Evolutionary conservation across 2,329 filamentous ascomycete species (phyloP), one percentile per base, ranked within the genome.

Genomic region (Plectosphaerella sp.): DNA sequence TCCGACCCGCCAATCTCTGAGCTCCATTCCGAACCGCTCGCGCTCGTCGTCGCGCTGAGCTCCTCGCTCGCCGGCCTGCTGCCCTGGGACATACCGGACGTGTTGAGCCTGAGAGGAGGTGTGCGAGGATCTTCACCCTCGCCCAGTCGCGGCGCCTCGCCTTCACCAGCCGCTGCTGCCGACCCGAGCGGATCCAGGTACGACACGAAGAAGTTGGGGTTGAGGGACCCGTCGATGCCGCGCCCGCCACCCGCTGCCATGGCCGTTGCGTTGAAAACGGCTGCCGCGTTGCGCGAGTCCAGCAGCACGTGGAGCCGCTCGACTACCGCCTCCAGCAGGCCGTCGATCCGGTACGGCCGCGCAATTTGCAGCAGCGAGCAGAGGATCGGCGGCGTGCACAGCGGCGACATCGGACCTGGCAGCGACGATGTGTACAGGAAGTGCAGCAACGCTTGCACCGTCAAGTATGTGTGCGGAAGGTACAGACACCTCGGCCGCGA

Each of bases 181-280:
- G 67, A 68, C 20, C 59, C 63, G 12, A 77, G 64, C 2, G 67
- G 68, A 36, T 79, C 77, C 22, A 75, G 60, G 61, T 73, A 72
- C 7, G 76, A 71, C 6, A 82, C 76, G 60, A 80, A 84, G 65
- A 79, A 84, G 62, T 85, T 84, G 52, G 83, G 84, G 60, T 84
- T 84, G 28, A 84, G 69, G 2, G 74, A 76, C 37, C 78, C 89
- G 50, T 88, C 86, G 25, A 93, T 89, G 47, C 89, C 89, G 47
- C 91, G 84, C 1, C 94, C 94, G 24, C 94, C 92, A 11, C 94
- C 94, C 1, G 94, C 94, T 1, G 92, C 94, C 94, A 97, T 97
- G 50, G 94, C 94, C 0, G 93, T 94, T 0, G 94, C 94, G 59
- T 99, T 99, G 76, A 99, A 99, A 0, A 99, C 92, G 6, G 94